Evolutionary conservation across 164 flowering plant species (phyloP), one percentile per base, ranked within the genome.

Genomic region (Liquidambar formosana): DNA sequence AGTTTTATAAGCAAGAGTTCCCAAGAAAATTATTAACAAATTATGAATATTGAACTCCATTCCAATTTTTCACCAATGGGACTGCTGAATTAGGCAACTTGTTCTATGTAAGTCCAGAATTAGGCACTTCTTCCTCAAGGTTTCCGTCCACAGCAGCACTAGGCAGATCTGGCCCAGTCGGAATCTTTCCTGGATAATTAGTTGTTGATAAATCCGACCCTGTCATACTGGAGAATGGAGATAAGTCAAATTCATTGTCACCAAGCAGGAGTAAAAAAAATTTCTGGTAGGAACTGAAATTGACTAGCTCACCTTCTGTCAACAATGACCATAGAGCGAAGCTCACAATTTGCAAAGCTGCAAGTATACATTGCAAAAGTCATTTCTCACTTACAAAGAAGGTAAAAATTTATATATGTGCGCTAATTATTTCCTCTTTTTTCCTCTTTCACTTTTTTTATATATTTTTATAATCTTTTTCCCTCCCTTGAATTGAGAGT

Each of bases 101-200:
- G n/a, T 54, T 54, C 26, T 61, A 41, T n/a, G 43, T 61, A 10
- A 61, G n/a, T 18, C 19, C 41, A 38, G 73, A 71, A 54, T 71
- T 70, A 11, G 73, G 57, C 13, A 57, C 58, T 33, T 21, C 57
- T 44, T 75, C 67, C 49, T 76, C 73, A 38, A 67, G 63, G 63
- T 81, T 77, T 52, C 63, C 77, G 64, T 77, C 75, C 15, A 70
- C 85, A 61, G 52, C 79, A 52, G 78, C 92, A 75, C 92, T 88
- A 0, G 96, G 91, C 41, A 66, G 64, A 73, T 88, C 94, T 22
- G 72, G 81, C 8, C 90, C 97, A 19, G 75, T 16, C 33, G 96
- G 96, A 67, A 83, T 85, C 80, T 89, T 89, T 77, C 93, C 92
- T 0, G 95, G 89, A 75, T 82, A 94, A 51, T 92, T 83, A 8